phyloP scores from a whole-genome alignment of 345 rosid species.

The Alliaria petiolata region DNA sequence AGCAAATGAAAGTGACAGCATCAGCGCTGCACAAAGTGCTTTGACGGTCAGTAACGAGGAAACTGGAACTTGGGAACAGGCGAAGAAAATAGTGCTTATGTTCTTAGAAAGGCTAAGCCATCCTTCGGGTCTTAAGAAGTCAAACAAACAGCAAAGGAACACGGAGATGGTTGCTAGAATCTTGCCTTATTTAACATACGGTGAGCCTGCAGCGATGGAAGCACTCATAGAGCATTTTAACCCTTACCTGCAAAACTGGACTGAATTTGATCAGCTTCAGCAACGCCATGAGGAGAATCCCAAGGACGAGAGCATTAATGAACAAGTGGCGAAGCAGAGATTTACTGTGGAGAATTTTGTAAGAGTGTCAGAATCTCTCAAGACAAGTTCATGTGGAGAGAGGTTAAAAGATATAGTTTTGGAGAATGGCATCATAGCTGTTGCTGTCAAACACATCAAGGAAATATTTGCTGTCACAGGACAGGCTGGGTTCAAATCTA shows the following conservation, averaged over 20 bases:
- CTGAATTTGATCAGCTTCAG: constrained; percentile 75
- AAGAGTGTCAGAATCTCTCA: constrained; percentile 92
- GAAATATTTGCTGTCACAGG: constrained; percentile 74
- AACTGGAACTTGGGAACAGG: constrained; percentile 87
- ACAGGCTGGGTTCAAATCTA: constrained; percentile 74
- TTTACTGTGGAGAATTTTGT: constrained; percentile 87
- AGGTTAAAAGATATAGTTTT: constrained; percentile 87
- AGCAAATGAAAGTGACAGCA: constrained; percentile 90
- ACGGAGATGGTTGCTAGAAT: constrained; percentile 99
- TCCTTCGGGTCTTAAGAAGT: constrained; percentile 82
- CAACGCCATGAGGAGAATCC: constrained; percentile 63
- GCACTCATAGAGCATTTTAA: constrained; percentile 87
- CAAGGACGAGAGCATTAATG: constrained; percentile 64
- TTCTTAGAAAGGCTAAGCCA: constrained; percentile 91
- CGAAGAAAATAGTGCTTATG: constrained; percentile 95
- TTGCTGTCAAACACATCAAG: constrained; percentile 74
- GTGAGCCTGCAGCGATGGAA: constrained; percentile 99
- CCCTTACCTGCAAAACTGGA: constrained; percentile 87
- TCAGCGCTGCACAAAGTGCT: constrained; percentile 70
- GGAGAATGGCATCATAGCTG: constrained; percentile 77
- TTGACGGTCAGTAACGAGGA: constrained; percentile 80
- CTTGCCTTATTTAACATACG: constrained; percentile 94
- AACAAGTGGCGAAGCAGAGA: constrained; percentile 73
- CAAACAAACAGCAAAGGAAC: constrained; percentile 96
- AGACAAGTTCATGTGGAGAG: constrained; percentile 98